Percentiles rank a stretch among this genome's conserved stretches.
phyloP scores from a whole-genome alignment of 129 eudicot genomes.

The Cynara cardunculus region DNA sequence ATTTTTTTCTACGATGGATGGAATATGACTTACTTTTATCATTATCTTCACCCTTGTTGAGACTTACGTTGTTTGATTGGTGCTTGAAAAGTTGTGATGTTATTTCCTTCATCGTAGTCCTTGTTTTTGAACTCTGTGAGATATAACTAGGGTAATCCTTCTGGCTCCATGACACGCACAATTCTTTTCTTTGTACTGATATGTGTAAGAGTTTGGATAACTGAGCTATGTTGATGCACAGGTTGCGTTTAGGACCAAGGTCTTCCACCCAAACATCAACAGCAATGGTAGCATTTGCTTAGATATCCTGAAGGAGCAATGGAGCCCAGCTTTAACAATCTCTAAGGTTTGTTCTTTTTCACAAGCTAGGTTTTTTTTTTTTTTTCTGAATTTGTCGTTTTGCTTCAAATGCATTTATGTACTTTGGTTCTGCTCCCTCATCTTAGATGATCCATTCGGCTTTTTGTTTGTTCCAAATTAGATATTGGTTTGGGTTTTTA shows the following conservation, averaged over 20 bases:
- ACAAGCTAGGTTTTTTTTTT: background rate
- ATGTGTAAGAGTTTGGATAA: background rate
- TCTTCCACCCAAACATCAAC: slow-evolving; percentile 42
- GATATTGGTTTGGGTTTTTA: background rate
- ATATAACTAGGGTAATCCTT: background rate
- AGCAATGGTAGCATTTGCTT: slow-evolving; percentile 44
- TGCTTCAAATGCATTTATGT: background rate
- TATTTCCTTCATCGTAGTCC: background rate
- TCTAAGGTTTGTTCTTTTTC: slow-evolving; percentile 30
- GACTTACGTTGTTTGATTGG: background rate
- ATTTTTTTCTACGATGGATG: background rate
- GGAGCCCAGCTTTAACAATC: slow-evolving; percentile 45
- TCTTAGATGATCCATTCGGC: background rate
- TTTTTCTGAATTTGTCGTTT: background rate
- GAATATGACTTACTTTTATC: background rate
- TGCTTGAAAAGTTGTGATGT: background rate
- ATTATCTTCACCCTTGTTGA: background rate
- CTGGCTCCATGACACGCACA: background rate
- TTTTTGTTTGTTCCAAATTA: background rate
- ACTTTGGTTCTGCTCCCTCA: background rate
- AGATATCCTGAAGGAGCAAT: slow-evolving; percentile 38
- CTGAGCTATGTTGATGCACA: slow-evolving; percentile 9
- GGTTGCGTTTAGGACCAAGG: slow-evolving; percentile 45
- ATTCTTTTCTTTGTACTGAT: background rate
- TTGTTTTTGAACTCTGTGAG: background rate